Evolutionary conservation across 148 eudicot genomes (phyloP).

Genomic region (Camellia lanceoleosa): DNA sequence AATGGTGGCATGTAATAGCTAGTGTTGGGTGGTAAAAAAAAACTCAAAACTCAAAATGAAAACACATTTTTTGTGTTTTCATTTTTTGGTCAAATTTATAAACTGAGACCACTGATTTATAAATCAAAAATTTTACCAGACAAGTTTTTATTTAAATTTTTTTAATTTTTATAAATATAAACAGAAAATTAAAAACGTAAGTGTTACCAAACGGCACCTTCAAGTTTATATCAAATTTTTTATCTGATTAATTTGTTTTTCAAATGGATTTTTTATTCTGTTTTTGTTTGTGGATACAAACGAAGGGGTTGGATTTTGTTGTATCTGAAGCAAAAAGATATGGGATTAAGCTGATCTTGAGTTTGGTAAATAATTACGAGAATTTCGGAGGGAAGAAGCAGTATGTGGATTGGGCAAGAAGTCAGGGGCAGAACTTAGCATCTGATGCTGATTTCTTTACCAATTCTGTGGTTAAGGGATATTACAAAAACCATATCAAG

Average conservation of each 20-base stretch:
- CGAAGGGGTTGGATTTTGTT: constrained; percentile 72
- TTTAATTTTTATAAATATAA: too few species aligned
- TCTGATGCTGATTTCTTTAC: constrained; percentile 69
- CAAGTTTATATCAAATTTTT: constrained; percentile 27
- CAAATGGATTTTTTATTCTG: not conserved
- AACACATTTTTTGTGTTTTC: too few species aligned
- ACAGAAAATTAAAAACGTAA: too few species aligned
- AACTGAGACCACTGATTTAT: too few species aligned
- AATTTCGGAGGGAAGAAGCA: constrained; percentile 65
- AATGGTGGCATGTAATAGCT: too few species aligned
- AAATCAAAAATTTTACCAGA: too few species aligned
- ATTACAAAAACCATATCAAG: constrained; percentile 61
- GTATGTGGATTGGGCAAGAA: constrained; percentile 72
- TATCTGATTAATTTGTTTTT: too few species aligned
- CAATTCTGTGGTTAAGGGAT: constrained; percentile 47
- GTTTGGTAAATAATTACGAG: constrained; percentile 55
- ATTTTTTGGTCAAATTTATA: too few species aligned
- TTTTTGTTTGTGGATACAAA: not conserved
- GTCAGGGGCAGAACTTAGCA: constrained; percentile 31
- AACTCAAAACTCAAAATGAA: too few species aligned
- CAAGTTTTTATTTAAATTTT: too few species aligned
- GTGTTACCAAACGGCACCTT: too few species aligned
- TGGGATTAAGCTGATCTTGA: constrained; percentile 49
- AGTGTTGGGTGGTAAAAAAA: too few species aligned
- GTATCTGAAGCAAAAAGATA: constrained; percentile 57